Evolutionary conservation across 1,284 basidiomycete species (phyloP).

Genomic region (Apiotrichum domesticum): DNA sequence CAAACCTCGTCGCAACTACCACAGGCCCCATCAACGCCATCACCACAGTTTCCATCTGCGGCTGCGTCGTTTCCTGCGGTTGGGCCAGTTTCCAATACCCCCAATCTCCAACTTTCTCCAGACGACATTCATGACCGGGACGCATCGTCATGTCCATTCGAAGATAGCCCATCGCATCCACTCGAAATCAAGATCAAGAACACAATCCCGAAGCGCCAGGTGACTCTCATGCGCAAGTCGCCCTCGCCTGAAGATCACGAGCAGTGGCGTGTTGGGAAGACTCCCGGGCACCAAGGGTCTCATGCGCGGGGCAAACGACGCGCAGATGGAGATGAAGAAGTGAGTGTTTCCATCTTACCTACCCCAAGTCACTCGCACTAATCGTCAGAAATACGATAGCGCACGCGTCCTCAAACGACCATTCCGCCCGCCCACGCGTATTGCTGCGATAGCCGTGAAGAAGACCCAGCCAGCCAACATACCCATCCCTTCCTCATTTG

Average conservation of each 20-base stretch:
- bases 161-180: too few relatives aligned
- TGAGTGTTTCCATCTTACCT: too few relatives aligned
- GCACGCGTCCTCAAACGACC: constrained; percentile 37
- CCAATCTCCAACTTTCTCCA: too few relatives aligned
- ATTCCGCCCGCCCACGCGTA: constrained; percentile 26
- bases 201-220: not conserved
- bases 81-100: too few relatives aligned
- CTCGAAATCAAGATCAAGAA: not conserved
- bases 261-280: constrained; percentile 36
- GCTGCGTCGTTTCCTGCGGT: too few relatives aligned
- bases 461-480: not conserved
- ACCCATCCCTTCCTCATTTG: constrained; percentile 1
- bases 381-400: constrained; percentile 3
- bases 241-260: not conserved
- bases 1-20: too few relatives aligned
- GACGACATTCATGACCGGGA: too few relatives aligned
- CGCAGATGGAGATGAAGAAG: not conserved
- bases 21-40: too few relatives aligned
- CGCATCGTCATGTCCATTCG: too few relatives aligned
- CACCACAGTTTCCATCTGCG: too few relatives aligned
- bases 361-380: not conserved
- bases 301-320: constrained; percentile 13
- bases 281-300: constrained; percentile 34
- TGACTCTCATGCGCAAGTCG: not conserved
- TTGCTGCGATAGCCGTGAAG: not conserved